Conservation (phyloP, 805 yeast genomes). For the Wickerhamiella kazuoi region DNA sequence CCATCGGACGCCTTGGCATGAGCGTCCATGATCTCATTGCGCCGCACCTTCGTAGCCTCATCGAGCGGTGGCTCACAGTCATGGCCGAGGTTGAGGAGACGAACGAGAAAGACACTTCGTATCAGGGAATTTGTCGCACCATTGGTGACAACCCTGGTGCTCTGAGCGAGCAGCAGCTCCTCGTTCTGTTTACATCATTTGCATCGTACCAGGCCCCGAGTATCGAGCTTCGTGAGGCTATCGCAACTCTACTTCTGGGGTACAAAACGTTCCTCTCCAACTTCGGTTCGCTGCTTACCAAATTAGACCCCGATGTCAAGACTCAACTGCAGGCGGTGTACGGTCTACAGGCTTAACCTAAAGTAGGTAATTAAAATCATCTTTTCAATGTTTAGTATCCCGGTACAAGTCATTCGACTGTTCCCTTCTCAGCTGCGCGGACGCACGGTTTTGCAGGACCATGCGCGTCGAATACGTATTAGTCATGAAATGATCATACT, state of each 20-base stretch:
- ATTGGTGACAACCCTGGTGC: slow-evolving; percentile 52
- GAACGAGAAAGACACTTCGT: slow-evolving; percentile 77
- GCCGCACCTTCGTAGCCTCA: slow-evolving; percentile 38
- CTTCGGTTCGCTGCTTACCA: slow-evolving; percentile 10
- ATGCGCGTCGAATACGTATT: no score
- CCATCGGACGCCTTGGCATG: slow-evolving; percentile 72
- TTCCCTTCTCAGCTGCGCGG: no score
- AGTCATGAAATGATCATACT: no score
- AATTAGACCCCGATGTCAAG: slow-evolving; percentile 12
- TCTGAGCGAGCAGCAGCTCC: slow-evolving; percentile 26
- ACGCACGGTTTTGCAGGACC: no score
- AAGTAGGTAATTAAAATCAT: no score
- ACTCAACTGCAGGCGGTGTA: slow-evolving; percentile 13
- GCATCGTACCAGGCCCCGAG: slow-evolving; percentile 20
- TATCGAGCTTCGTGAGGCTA: slow-evolving; percentile 15
- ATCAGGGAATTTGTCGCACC: slow-evolving; percentile 63
- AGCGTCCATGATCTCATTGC: slow-evolving; percentile 41
- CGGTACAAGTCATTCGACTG: no score
- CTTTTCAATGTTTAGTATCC: no score
- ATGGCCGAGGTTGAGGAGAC: slow-evolving; percentile 56
- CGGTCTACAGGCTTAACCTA: slow-evolving; percentile 5
- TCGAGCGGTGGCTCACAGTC: slow-evolving; percentile 52
- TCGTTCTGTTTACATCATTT: slow-evolving; percentile 11
- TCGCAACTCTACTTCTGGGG: slow-evolving; percentile 14
- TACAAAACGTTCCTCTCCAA: slow-evolving; percentile 13